Base-by-base conservation (phyloP, 2,329 filamentous ascomycete species). In the Eutypa lata region DNA sequence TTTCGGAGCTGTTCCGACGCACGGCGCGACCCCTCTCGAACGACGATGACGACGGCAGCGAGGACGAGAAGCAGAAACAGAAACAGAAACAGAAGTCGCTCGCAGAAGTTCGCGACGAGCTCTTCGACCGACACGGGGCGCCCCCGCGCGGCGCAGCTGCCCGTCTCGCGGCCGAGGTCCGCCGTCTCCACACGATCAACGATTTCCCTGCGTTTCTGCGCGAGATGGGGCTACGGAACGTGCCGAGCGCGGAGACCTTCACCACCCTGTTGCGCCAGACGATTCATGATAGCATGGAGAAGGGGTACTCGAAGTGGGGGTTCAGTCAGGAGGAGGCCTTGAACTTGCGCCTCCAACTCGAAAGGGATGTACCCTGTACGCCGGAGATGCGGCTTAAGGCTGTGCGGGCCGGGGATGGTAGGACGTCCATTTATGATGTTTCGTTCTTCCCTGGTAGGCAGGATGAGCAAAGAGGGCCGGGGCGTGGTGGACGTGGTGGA, bases 1-100 rank as follows among this genome's bases (percentile, higher is more conserved):
- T 81, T 65, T 72, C 74, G 10, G 76, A 77, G 52, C 67, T 80
- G 14, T 80, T 81, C 63, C 73, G 73, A 10, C 71, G 65, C 47
- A 73, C 71, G 0, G 76, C 73, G 3, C 70, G 76, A 18, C 60
- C 35, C 16, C 13, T 14, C 35, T 38, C 35, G 13, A 38, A 18
- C n/a, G 35, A 4, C n/a, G 6, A 66, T 2, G 60, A 61, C 26
- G 6, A 31, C 26, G 26, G 26, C 5, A 10, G 26, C 26, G 26
- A 31, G 26, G 26, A 5, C 26, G 26, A 31, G 26, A 10, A 31
- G 5, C 26, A 31, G 26, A 31, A 31, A 31, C 26, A 31, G 10
- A 5, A 6, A 31, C 6, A 31, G 26, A 5, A 31, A 10, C 26
- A 31, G 7, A 71, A 68, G 31, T 57, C 71, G 1, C 65, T 79